Conservation (phyloP, 2,329 filamentous ascomycete species). For the Thelonectria discophora region DNA sequence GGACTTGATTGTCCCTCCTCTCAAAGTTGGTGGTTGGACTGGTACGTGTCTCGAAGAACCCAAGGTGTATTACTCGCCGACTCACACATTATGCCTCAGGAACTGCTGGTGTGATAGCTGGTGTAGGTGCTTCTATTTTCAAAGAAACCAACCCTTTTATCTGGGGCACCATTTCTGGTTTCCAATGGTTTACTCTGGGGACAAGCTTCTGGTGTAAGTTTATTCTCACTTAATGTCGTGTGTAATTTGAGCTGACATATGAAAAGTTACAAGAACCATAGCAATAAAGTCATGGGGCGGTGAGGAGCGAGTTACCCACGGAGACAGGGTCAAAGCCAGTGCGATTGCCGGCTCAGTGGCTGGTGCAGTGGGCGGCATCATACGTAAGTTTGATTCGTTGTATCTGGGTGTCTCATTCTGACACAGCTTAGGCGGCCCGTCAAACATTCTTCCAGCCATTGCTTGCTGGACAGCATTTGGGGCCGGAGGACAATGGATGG, state of each 20-base stretch:
- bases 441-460: slow-evolving; percentile 61
- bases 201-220: slow-evolving; percentile 77
- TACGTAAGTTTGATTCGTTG: slow-evolving; percentile 54
- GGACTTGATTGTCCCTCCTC: slow-evolving; percentile 58
- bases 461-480: slow-evolving; percentile 58
- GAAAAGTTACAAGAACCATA: slow-evolving; percentile 58
- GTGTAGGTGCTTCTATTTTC: slow-evolving; percentile 76
- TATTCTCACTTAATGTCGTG: background rate
- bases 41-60: slow-evolving; percentile 52
- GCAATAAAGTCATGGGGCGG: slow-evolving; percentile 59
- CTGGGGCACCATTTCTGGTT: slow-evolving; percentile 75
- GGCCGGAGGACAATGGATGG: slow-evolving; percentile 51
- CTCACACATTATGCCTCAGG: slow-evolving; percentile 51
- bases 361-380: slow-evolving; percentile 65
- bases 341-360: slow-evolving; percentile 75
- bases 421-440: slow-evolving; percentile 56
- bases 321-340: slow-evolving; percentile 73
- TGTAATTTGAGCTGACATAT: slow-evolving; percentile 21
- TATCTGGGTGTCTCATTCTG: slow-evolving; percentile 18
- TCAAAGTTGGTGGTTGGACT: slow-evolving; percentile 67
- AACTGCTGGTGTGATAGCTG: slow-evolving; percentile 67
- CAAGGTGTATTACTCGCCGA: background rate
- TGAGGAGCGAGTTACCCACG: slow-evolving; percentile 61
- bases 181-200: slow-evolving; percentile 84
- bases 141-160: slow-evolving; percentile 72